Base-by-base conservation (phyloP, 768 basidiomycete genomes). In the Boletus edulis region DNA sequence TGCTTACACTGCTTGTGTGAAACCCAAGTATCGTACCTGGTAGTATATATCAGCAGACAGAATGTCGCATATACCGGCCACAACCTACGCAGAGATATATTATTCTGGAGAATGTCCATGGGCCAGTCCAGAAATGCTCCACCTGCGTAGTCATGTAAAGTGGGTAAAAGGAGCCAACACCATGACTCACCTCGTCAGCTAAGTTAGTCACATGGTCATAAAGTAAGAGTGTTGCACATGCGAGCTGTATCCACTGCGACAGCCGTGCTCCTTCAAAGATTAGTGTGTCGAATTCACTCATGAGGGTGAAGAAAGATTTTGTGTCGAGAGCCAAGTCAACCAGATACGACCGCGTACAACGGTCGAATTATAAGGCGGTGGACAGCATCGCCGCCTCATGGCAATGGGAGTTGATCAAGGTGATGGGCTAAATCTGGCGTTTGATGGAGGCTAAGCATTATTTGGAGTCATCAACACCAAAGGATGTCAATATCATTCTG, bases 21-120 rank as follows among this genome's bases (percentile, higher is more conserved):
- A 43, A 41, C 59, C 55, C 44, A 54, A 22, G 11, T 57, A 61
- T 27, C 60, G 49, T 52, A 61, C 45, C 60, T 61, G 2, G 40
- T 18, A 17, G 18, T 35, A 42, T 14, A n/a, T 35, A 5, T 53
- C 27, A 61, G 29, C 35, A 5, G 6, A 11, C 17, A 15, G n/a
- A 5, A 43, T 11, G 35, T 37, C 15, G 1, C 13, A 24, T 10
- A 3, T 29, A 29, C 3, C 13, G 2, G 41, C 4, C 15, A 27
- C 47, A 29, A 53, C 60, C 32, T 29, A 54, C 55, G 4, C 37
- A 52, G 31, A 61, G 29, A 53, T 61, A 61, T 15, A 61, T 48
- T 18, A 13, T 7, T 32, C 55, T 40, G 9, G 60, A 53, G 4
- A 57, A 29, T 5, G 59, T 38, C 59, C 59, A 61, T 14, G 46